These are phyloP conservation scores for Kodamaea fukazawae DNA, from an alignment of 805 yeast species.

Conservation along the genomic window DNA sequence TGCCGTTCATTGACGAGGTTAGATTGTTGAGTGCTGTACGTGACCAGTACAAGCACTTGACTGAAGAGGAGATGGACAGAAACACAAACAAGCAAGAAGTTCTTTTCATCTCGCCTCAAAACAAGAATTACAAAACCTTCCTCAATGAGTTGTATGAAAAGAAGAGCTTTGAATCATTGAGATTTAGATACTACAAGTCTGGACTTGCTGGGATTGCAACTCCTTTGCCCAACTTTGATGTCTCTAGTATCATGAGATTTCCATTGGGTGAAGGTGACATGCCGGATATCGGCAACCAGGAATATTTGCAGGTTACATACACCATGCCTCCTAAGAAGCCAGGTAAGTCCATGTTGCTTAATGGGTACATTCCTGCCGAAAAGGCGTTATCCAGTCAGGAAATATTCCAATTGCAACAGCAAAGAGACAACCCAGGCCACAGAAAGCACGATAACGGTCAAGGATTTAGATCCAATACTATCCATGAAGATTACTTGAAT, in stretches of 20 bases:
- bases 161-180: constrained; percentile 22
- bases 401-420: constrained; percentile 30
- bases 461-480: constrained; percentile 30
- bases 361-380: constrained; percentile 67
- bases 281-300: constrained; percentile 41
- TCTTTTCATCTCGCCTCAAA: constrained; percentile 62
- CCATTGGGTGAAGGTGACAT: constrained; percentile 49
- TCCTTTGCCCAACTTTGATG: constrained; percentile 33
- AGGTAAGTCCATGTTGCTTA: constrained; percentile 81
- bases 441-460: constrained; percentile 15
- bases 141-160: constrained; percentile 38
- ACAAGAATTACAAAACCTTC: constrained; percentile 47
- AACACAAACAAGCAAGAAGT: constrained; percentile 71
- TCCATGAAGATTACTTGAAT: constrained; percentile 36
- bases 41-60: constrained; percentile 57
- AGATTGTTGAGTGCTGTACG: constrained; percentile 66
- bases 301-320: constrained; percentile 49
- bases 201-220: constrained; percentile 59
- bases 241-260: constrained; percentile 34
- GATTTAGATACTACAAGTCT: constrained; percentile 48
- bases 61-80: constrained; percentile 66
- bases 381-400: constrained; percentile 57
- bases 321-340: constrained; percentile 55
- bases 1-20: constrained; percentile 88
- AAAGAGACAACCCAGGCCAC: constrained; percentile 50